phyloP scores from a whole-genome alignment of 192 early-diverging fungal species.

The Rhizoclosmatium sp. region DNA sequence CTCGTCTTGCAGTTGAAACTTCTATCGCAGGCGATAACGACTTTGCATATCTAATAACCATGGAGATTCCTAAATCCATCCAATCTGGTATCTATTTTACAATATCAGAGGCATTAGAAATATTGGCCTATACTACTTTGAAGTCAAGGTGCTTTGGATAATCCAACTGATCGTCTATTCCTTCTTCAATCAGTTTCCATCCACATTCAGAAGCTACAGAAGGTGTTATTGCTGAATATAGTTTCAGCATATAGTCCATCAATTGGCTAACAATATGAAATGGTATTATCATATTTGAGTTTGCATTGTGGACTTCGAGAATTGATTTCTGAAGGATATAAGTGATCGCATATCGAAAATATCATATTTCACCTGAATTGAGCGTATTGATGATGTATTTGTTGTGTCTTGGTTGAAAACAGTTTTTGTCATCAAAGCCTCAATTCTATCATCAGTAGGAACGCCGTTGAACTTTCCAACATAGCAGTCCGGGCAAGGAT shows the following conservation, averaged over 20 bases:
- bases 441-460: conserved; percentile 1
- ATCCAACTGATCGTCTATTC: neutral
- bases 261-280: neutral
- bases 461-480: neutral
- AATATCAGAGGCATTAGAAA: neutral
- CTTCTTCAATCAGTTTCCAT: neutral
- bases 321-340: conserved; percentile 6
- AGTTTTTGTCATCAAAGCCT: neutral
- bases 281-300: neutral
- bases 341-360: neutral
- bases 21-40: conserved; percentile 16
- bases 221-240: neutral
- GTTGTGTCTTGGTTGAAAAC: neutral
- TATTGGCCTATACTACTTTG: neutral
- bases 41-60: conserved; percentile 46
- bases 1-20: neutral
- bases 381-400: neutral
- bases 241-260: neutral
- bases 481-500: conserved; percentile 29
- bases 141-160: conserved; percentile 9
- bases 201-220: neutral
- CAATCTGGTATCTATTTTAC: no score
- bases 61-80: conserved; percentile 20
- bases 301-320: neutral
- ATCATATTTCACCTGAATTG: neutral